Conservation (phyloP, 805 yeast species). For the Pichia ethanolica region DNA sequence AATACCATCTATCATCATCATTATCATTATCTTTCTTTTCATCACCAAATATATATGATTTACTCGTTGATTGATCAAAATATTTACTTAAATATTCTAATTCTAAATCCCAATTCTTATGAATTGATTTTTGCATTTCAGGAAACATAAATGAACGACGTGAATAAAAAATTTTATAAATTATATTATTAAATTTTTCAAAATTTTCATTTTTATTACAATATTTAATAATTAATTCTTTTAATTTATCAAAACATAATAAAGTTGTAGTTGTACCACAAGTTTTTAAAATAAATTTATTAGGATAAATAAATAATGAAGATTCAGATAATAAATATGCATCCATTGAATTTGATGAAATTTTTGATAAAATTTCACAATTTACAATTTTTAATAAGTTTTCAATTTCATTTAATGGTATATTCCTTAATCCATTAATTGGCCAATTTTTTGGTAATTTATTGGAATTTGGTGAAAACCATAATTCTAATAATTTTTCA, state of each 20-base stretch:
- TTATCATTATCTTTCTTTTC: conserved; percentile 17
- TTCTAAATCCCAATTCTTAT: conserved; percentile 79
- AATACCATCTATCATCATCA: conserved; percentile 84
- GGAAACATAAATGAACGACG: conserved; percentile 93
- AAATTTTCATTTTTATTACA: conserved; percentile 29
- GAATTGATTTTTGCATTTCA: conserved; percentile 70
- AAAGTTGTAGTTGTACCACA: conserved; percentile 95
- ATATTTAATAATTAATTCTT: conserved; percentile 39
- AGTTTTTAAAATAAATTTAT: conserved; percentile 81
- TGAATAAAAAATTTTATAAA: conserved; percentile 76
- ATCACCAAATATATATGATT: conserved; percentile 72
- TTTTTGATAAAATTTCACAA: conserved; percentile 82
- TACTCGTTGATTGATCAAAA: conserved; percentile 54
- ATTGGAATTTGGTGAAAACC: conserved; percentile 59
- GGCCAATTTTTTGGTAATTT: conserved; percentile 30
- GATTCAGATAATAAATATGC: conserved; percentile 86
- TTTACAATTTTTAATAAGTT: conserved; percentile 69
- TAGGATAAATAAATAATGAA: conserved; percentile 81
- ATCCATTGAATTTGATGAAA: conserved; percentile 58
- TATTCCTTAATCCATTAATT: conserved; percentile 47
- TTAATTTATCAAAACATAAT: conserved; percentile 60
- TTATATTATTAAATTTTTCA: conserved; percentile 20
- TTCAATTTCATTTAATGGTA: conserved; percentile 65
- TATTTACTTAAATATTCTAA: conserved; percentile 57
- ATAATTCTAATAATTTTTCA: conserved; percentile 83